These are phyloP conservation scores for Cordyceps militaris DNA, from an alignment of 2,329 filamentous ascomycete genomes.

Conservation along the genomic window DNA sequence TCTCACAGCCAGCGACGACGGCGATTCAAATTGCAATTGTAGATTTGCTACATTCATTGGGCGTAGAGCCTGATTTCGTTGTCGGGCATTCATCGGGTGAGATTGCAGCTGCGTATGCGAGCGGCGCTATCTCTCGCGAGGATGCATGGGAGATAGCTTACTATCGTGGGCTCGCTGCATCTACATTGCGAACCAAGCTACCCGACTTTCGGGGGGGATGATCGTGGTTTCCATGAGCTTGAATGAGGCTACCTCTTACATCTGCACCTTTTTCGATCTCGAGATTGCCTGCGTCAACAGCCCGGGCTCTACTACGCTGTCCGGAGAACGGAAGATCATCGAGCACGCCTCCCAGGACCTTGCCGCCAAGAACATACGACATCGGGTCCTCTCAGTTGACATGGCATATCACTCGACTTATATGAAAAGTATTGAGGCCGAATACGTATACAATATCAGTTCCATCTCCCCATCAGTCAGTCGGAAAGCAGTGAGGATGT, in stretches of 20 bases:
- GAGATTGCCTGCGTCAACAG: slow-evolving; percentile 40
- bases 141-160: slow-evolving; percentile 37
- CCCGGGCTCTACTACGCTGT: slow-evolving; percentile 36
- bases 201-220: slow-evolving; percentile 33
- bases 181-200: slow-evolving; percentile 21
- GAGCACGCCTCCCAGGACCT: slow-evolving; percentile 26
- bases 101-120: slow-evolving; percentile 38
- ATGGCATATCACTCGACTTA: slow-evolving; percentile 40
- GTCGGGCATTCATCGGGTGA: slow-evolving; percentile 42
- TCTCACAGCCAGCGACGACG: slow-evolving; percentile 36
- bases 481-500: slow-evolving; percentile 24
- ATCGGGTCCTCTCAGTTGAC: slow-evolving; percentile 29
- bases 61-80: slow-evolving; percentile 27
- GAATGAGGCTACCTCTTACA: slow-evolving; percentile 22
- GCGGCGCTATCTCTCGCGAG: slow-evolving; percentile 28
- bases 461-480: slow-evolving; percentile 15
- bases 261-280: slow-evolving; percentile 19
- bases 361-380: slow-evolving; percentile 24
- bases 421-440: slow-evolving; percentile 32
- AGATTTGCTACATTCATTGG: slow-evolving; percentile 30
- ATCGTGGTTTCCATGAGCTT: slow-evolving; percentile 32
- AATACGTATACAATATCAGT: slow-evolving; percentile 27
- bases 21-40: slow-evolving; percentile 36
- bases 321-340: slow-evolving; percentile 30
- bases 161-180: slow-evolving; percentile 31